Evolutionary conservation across 2,329 filamentous ascomycete species (phyloP), one percentile per base, ranked within the genome.

Genomic region (Ophiostoma fasciatum): DNA sequence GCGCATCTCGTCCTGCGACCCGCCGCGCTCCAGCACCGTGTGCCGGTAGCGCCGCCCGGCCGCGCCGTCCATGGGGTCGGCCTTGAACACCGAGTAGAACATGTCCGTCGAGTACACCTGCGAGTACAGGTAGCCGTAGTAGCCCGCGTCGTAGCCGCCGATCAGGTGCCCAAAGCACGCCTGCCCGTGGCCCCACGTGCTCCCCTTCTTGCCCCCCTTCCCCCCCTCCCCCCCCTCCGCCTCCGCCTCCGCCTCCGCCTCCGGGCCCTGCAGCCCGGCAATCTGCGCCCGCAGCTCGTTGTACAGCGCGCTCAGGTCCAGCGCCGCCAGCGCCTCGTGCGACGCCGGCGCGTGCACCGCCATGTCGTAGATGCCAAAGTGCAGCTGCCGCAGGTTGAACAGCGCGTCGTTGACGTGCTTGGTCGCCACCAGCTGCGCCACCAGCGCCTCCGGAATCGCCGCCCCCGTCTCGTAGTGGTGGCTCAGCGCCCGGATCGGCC

Each of bases 291-390:
- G 69, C 31, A 88, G 65, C 20, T 71, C 63, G 54, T 90, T 88
- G 66, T 82, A 88, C 18, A 76, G 59, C 41, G 66, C 63, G 32
- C 72, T 72, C 21, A 77, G 63, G 38, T 84, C 68, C 42, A 87
- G 55, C 17, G 64, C 58, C 59, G 82, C 66, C 13, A 79, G 60
- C n/a, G 74, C 78, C 10, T 70, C 71, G 44, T 83, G 79, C n/a
- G 66, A 69, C 45, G 65, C 62, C 7, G 79, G 76, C 20, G 74
- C 71, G 57, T 90, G 82, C 3, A 88, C 68, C 0, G 74, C 73
- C 82, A 90, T 88, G 53, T 90, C 82, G 47, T 82, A 88, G 41
- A 82, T 78, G 27, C 81, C 82, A 50, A 85, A 84, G 54, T 84
- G 74, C 28, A 90, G 62, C 56, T 88, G 82, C 28, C 78, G 68